Evolutionary conservation across 116 monocot species (phyloP).

Genomic region (Papilionanthe hybrid): DNA sequence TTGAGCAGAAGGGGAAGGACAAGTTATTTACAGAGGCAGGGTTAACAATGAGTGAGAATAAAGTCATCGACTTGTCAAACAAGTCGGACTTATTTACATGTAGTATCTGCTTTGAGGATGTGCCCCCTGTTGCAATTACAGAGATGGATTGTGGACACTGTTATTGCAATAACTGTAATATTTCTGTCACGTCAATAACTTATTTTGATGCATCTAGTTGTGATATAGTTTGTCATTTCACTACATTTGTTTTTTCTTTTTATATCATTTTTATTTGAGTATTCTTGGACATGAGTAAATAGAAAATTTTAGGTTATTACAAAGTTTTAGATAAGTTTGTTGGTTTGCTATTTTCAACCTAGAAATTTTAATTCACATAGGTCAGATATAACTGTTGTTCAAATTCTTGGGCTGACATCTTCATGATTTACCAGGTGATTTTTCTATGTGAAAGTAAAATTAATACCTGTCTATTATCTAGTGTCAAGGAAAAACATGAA

Average conservation of each 20-base stretch:
- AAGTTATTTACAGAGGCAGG: slow-evolving; percentile 76
- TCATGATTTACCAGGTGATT: not conserved
- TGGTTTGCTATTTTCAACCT: not conserved
- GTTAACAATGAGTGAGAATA: slow-evolving; percentile 40
- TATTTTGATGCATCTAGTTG: not conserved
- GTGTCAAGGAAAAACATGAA: not conserved
- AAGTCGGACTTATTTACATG: slow-evolving; percentile 36
- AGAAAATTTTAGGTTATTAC: not conserved
- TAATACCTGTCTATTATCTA: not conserved
- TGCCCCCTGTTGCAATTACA: slow-evolving; percentile 27
- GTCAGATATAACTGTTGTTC: not conserved
- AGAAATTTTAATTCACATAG: not conserved
- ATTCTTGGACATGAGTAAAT: not conserved
- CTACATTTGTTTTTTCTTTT: not conserved
- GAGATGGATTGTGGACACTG: slow-evolving; percentile 87
- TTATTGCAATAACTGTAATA: slow-evolving; percentile 71
- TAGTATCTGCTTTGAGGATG: slow-evolving; percentile 75
- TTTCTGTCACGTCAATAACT: not conserved
- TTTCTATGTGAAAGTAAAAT: not conserved
- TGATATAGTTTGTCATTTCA: slow-evolving; percentile 2
- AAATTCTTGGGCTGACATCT: not conserved
- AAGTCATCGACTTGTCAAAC: slow-evolving; percentile 3
- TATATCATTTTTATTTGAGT: not conserved
- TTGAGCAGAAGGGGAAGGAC: slow-evolving; percentile 56
- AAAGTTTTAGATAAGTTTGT: not conserved